A percentile compares a stretch with the other conserved stretches of the same genome.
These are phyloP conservation scores for Cytospora paraplurivora DNA, from an alignment of 2,329 filamentous ascomycete species.

Conservation along the genomic window DNA sequence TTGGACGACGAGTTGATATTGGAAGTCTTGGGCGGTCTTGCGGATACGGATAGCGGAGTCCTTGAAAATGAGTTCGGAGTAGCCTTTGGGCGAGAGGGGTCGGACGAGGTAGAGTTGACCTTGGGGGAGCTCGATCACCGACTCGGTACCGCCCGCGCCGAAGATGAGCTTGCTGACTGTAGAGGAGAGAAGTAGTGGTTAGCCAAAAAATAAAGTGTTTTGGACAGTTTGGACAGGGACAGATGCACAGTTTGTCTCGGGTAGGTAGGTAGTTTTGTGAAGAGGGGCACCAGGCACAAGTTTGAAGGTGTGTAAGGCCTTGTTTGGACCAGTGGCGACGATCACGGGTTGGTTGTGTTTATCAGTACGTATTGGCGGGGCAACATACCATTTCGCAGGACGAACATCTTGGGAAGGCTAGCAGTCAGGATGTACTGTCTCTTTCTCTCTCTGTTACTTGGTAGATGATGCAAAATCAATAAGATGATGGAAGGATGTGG, in stretches of 20 bases:
- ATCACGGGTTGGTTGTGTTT: slow-evolving; percentile 21
- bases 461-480: not conserved
- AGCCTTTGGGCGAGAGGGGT: slow-evolving; percentile 92
- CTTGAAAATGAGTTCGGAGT: slow-evolving; percentile 98
- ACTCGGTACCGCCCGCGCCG: slow-evolving; percentile 82
- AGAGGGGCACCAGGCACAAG: not conserved
- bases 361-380: slow-evolving; percentile 23
- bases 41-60: slow-evolving; percentile 92
- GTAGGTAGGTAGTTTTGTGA: not conserved
- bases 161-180: slow-evolving; percentile 92
- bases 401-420: slow-evolving; percentile 41
- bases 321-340: slow-evolving; percentile 9
- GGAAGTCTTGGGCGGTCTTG: slow-evolving; percentile 89
- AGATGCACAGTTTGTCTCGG: too few species aligned
- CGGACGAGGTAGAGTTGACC: slow-evolving; percentile 97
- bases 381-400: slow-evolving; percentile 45
- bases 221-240: too few species aligned
- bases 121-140: slow-evolving; percentile 90
- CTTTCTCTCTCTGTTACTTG: not conserved
- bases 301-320: not conserved
- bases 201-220: not conserved
- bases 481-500: not conserved
- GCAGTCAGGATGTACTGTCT: slow-evolving; percentile 8
- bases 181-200: slow-evolving; percentile 2
- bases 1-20: slow-evolving; percentile 96